Evolutionary conservation across 176 grass and related monocot species (phyloP), one percentile per base, ranked within the genome.

Genomic region (Rhynchospora tenuis): DNA sequence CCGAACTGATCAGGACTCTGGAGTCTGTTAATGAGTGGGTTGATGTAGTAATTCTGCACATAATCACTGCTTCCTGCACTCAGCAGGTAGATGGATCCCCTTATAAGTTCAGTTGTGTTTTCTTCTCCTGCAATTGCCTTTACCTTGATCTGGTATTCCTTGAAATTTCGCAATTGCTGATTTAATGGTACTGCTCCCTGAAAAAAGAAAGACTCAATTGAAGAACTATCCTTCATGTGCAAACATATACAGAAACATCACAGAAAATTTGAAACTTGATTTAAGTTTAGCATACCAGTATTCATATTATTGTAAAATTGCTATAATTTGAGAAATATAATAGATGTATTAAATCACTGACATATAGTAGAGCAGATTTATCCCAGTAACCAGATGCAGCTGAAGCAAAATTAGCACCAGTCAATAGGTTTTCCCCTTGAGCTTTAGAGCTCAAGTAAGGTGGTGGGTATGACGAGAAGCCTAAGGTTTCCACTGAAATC

Each of bases 11-110:
- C 95, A 0, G 91, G 82, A 7, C 88, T 93, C 83, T 90, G 91
- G 52, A 90, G 22, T 74, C 55, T 81, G 22, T 42, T 71, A 10
- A 98, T 55, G 45, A 95, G 6, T 9, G 92, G 91, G 78, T 98
- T 91, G 22, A 98, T 86, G 88, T 98, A 98, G 89, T 95, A 95
- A 81, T 95, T 98, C 89, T 98, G 96, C 83, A 98, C 78, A 84
- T 87, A 98, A 76, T 98, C 96, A 62, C 92, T 93, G 86, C 87
- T 95, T 38, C 96, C 96, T 54, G 91, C 87, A 68, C 96, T 98
- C 69, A 95, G 42, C 8, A 98, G 57, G 89, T 93, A 93, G 86
- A 95, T 95, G 61, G 93, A 90, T 12, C 79, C 96, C 44, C 72
- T 61, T 89, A 92, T 88, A 16, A 98, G 87, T 83, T 51, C 68